Conservation (phyloP, 2,329 filamentous ascomycete genomes). For the Sarocladiaceae sp. region DNA sequence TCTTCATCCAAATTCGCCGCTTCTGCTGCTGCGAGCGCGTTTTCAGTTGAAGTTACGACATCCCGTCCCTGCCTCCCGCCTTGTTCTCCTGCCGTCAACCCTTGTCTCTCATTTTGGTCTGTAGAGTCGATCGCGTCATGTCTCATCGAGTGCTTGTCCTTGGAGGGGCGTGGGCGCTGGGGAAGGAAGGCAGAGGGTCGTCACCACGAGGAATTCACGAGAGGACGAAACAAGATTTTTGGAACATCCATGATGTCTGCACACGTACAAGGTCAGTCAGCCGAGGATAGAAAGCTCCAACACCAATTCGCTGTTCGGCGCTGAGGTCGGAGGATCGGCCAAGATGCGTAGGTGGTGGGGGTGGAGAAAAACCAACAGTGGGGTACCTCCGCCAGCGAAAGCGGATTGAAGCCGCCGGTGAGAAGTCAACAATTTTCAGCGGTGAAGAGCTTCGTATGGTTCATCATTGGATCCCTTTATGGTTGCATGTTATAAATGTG, state of each 20-base stretch:
- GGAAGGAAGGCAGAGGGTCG: not conserved
- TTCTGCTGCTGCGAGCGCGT: not conserved
- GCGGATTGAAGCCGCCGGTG: slow-evolving; percentile 1
- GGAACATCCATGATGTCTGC: not conserved
- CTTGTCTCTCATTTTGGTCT: not conserved
- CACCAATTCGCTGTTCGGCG: not conserved
- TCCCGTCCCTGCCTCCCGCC: not conserved
- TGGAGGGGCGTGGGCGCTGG: not conserved
- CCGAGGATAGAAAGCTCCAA: too few relatives aligned
- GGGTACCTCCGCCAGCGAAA: not conserved
- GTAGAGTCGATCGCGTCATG: not conserved
- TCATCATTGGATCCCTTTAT: too few relatives aligned
- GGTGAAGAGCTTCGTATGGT: too few relatives aligned
- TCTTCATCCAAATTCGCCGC: not conserved
- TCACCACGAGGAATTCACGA: not conserved
- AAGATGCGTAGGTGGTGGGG: not conserved
- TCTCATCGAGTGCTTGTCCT: not conserved
- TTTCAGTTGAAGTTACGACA: not conserved
- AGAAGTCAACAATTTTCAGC: too few relatives aligned
- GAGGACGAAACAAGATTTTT: not conserved
- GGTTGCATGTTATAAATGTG: too few relatives aligned
- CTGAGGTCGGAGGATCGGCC: slow-evolving; percentile 4
- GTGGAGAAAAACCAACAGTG: not conserved
- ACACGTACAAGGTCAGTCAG: not conserved
- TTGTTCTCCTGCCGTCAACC: not conserved